A percentile compares a stretch with the other conserved stretches of the same genome.
These are phyloP conservation scores for Coprinellus micaceus DNA, from an alignment of 768 basidiomycete species.

Conservation along the genomic window DNA sequence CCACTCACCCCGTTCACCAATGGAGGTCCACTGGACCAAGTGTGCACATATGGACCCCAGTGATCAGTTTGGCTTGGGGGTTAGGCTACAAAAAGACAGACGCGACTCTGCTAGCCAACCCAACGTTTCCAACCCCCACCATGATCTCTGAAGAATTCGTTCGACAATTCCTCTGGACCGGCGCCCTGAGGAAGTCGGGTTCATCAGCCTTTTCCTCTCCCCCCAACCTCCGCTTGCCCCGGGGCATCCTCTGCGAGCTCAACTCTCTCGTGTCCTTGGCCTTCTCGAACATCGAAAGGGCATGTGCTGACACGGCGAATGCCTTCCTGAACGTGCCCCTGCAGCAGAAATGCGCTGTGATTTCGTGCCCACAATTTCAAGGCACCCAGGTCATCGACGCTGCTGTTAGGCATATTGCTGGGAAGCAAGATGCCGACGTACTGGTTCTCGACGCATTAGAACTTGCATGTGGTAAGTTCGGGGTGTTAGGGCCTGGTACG, in stretches of 20 bases:
- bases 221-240: not conserved
- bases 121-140: not conserved
- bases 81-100: no score
- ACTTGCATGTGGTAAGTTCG: constrained; percentile 12
- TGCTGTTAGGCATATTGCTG: constrained; percentile 6
- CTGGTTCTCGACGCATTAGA: constrained; percentile 16
- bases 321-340: not conserved
- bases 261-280: not conserved
- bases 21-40: no score
- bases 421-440: constrained; percentile 9
- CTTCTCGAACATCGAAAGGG: not conserved
- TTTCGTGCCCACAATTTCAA: constrained; percentile 3
- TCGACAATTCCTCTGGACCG: not conserved
- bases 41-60: no score
- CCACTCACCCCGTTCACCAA: no score
- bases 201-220: not conserved
- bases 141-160: not conserved
- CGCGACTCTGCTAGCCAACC: no score
- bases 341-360: not conserved
- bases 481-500: constrained; percentile 13
- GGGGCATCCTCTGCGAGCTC: not conserved
- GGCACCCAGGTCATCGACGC: constrained; percentile 11
- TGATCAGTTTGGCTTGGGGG: no score
- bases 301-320: not conserved
- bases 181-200: not conserved